These are phyloP conservation scores for Bretziella fagacearum DNA, from an alignment of 2,329 filamentous ascomycete species.

Conservation along the genomic window DNA sequence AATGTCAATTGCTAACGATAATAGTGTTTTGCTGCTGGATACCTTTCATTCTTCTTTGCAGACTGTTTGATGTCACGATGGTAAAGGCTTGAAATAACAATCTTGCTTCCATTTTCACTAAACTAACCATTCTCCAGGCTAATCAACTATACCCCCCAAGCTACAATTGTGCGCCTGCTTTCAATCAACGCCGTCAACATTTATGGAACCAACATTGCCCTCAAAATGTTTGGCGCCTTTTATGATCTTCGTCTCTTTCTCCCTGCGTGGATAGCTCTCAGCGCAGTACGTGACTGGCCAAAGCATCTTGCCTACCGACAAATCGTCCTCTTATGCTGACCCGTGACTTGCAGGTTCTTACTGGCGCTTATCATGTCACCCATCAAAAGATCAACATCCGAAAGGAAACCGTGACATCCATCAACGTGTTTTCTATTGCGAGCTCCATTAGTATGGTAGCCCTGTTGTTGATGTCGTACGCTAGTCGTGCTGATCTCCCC, in stretches of 20 bases:
- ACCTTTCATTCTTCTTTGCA: slow-evolving; percentile 68
- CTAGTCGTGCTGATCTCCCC: slow-evolving; percentile 42
- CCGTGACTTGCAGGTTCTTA: slow-evolving; percentile 45
- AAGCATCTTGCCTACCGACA: not conserved
- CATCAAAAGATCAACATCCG: slow-evolving; percentile 65
- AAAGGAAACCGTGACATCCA: slow-evolving; percentile 61
- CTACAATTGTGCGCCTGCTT: slow-evolving; percentile 62
- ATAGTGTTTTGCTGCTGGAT: slow-evolving; percentile 59
- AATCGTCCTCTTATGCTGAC: not conserved
- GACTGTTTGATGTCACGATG: slow-evolving; percentile 75
- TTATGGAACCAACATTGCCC: slow-evolving; percentile 55
- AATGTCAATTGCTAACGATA: not conserved
- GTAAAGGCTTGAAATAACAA: slow-evolving; percentile 25
- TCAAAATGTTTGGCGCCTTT: slow-evolving; percentile 53
- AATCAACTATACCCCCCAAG: slow-evolving; percentile 65
- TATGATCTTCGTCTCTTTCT: slow-evolving; percentile 54
- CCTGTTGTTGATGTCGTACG: slow-evolving; percentile 49
- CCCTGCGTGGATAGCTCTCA: slow-evolving; percentile 63
- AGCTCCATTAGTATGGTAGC: slow-evolving; percentile 61
- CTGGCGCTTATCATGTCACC: slow-evolving; percentile 57
- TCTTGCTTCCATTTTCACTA: not conserved
- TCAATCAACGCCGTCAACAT: slow-evolving; percentile 59
- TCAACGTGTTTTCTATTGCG: slow-evolving; percentile 59
- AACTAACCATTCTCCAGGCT: slow-evolving; percentile 37
- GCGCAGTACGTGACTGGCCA: slow-evolving; percentile 46